Evolutionary conservation across 176 grass and related monocot genomes (phyloP).

Genomic region (Oryza nivara): DNA sequence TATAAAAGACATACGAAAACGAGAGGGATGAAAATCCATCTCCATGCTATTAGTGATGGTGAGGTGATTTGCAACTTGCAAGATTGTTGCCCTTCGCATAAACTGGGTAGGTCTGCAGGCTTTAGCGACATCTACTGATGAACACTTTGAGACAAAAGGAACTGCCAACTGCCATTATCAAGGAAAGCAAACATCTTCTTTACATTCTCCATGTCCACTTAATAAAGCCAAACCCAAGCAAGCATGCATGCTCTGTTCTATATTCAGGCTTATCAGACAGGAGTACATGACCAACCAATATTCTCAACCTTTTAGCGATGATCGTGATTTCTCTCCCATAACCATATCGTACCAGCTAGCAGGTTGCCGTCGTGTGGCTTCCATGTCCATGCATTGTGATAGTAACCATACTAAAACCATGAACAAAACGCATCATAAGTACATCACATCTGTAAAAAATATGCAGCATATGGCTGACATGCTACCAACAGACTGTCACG

Average conservation of each 20-base stretch:
- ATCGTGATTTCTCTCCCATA: conserved; percentile 13
- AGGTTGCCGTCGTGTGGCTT: not conserved
- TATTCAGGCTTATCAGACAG: not conserved
- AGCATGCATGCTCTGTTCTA: not conserved
- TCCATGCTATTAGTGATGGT: not conserved
- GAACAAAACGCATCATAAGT: not conserved
- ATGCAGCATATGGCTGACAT: not conserved
- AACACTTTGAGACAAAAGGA: not conserved
- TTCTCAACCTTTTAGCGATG: not conserved
- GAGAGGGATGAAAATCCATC: too few species aligned
- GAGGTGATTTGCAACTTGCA: not conserved
- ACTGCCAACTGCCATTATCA: not conserved
- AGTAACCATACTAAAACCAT: conserved; percentile 2
- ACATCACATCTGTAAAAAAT: not conserved
- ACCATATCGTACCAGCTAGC: not conserved
- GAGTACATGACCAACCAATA: conserved; percentile 12
- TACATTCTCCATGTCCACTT: too few species aligned
- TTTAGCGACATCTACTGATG: not conserved
- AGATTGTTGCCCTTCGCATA: not conserved
- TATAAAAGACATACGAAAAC: too few species aligned
- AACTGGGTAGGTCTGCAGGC: not conserved
- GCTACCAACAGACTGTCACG: conserved; percentile 37
- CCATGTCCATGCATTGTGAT: not conserved
- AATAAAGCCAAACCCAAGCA: not conserved
- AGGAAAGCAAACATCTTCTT: not conserved